Evolutionary conservation across 768 basidiomycete species (phyloP), one percentile per base, ranked within the genome.

Genomic region (Leccinum barrowsii): DNA sequence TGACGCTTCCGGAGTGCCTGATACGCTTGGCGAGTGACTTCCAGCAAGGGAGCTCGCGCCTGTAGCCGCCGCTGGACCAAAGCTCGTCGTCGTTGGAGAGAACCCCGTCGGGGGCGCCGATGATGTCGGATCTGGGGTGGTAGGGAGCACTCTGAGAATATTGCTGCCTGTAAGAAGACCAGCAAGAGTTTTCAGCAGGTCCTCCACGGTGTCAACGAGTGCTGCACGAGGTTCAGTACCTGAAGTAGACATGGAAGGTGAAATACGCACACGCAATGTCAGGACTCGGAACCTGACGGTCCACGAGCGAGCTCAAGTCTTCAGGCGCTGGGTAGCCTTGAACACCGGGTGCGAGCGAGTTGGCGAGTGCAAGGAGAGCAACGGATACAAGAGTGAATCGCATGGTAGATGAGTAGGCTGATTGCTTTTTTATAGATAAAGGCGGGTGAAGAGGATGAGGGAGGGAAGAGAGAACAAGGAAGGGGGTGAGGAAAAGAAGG

Each of bases 391-490:
- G 28, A 19, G 64, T 24, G 56, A 61, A 65, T 60, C 60, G 70
- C 70, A 71, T 73, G 56, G 19, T 67, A 58, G 53, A 62, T 13
- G 57, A 59, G 60, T 52, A 66, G 64, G 55, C 0, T 60, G 66
- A n/a, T 59, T 60, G 54, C 19, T 50, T 60, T 57, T 67, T 70
- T 60, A 40, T 54, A 24, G 17, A 47, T 55, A 55, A 4, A 37
- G 44, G 54, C 60, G 66, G 58, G 32, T 28, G 6, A 34, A 40
- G 62, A 50, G 62, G 55, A 58, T 0, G 53, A 59, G 32, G 50
- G 46, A 26, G 52, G 44, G 22, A 37, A 28, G 42, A 52, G 58
- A 52, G 7, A 32, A 19, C 57, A 48, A 57, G 59, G 57, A 44
- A 15, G 57, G 61, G 60, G 68, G 59, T 59, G 54, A 52, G 30